Conservation (phyloP, 148 eudicot species). For the Mesembryanthemum crystallinum region DNA sequence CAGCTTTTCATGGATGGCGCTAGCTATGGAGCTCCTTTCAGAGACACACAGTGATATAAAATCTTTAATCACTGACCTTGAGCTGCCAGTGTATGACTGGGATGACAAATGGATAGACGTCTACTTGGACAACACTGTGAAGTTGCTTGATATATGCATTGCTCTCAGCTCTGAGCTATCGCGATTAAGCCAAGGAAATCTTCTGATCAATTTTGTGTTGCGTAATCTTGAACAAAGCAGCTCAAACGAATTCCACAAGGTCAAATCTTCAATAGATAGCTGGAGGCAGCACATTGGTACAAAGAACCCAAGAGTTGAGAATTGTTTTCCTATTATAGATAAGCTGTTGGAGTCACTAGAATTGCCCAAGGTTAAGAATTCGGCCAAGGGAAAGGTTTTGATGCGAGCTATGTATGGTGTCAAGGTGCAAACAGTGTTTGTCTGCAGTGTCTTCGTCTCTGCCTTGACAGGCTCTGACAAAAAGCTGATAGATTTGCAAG, state of each 20-base stretch:
- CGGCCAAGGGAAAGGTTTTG: constrained; percentile 76
- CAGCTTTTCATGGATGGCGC: constrained; percentile 74
- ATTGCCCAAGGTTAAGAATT: constrained; percentile 76
- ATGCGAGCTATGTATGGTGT: constrained; percentile 90
- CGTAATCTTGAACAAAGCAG: constrained; percentile 37
- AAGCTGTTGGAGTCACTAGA: constrained; percentile 52
- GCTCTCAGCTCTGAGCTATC: constrained; percentile 74
- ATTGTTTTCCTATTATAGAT: constrained; percentile 49
- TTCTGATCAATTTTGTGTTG: constrained; percentile 51
- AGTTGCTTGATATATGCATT: constrained; percentile 74
- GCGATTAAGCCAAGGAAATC: constrained; percentile 65
- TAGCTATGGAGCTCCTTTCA: constrained; percentile 56
- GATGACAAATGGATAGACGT: constrained; percentile 89
- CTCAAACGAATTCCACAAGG: constrained; percentile 38
- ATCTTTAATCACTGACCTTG: constrained; percentile 65
- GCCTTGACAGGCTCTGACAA: constrained; percentile 59
- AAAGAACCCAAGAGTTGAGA: constrained; percentile 59
- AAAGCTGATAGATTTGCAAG: constrained; percentile 49
- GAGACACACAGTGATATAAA: constrained; percentile 70
- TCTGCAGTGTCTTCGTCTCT: constrained; percentile 61
- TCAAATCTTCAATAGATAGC: constrained; percentile 57
- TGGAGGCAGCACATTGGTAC: constrained; percentile 64
- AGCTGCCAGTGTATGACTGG: constrained; percentile 78
- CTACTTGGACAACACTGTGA: constrained; percentile 80
- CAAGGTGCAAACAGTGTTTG: constrained; percentile 55